phyloP scores from a whole-genome alignment of 208 protist species.

The Leishmania guyanensis region DNA sequence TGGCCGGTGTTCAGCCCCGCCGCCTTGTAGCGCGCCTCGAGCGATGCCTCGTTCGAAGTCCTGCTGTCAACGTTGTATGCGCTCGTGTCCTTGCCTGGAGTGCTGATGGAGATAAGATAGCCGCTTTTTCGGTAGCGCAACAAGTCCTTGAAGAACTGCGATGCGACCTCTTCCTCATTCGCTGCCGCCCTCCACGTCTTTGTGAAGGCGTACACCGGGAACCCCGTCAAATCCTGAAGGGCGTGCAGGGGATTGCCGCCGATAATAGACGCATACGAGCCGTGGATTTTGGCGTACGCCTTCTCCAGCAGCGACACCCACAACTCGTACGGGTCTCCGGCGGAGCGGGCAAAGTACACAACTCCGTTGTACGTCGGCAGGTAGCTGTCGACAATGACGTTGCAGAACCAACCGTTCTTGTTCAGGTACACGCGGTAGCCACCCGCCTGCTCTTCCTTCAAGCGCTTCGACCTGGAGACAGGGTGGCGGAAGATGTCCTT shows the following conservation, averaged over 20 bases:
- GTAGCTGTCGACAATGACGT: conserved; percentile 61
- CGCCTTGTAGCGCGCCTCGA: conserved; percentile 33
- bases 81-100: conserved; percentile 34
- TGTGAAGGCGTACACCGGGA: conserved; percentile 45
- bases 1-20: conserved; percentile 39
- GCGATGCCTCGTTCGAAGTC: conserved; percentile 13
- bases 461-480: conserved; percentile 26
- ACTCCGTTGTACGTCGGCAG: conserved; percentile 39
- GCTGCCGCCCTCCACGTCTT: conserved; percentile 39
- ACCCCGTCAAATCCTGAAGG: conserved; percentile 67
- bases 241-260: conserved; percentile 55
- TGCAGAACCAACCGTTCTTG: conserved; percentile 59
- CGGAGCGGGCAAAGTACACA: conserved; percentile 40
- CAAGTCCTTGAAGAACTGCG: conserved; percentile 36
- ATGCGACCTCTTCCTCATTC: conserved; percentile 18
- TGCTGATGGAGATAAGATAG: conserved; percentile 44
- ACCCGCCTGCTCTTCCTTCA: conserved; percentile 33
- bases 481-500: conserved; percentile 40
- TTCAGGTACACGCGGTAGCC: conserved; percentile 56
- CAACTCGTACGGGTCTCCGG: conserved; percentile 48
- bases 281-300: conserved; percentile 86
- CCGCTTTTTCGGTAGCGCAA: conserved; percentile 25
- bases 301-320: conserved; percentile 84
- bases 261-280: conserved; percentile 66
- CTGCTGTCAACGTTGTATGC: conserved; percentile 23